phyloP scores from a whole-genome alignment of 768 basidiomycete species.

The Auricularia sp. region DNA sequence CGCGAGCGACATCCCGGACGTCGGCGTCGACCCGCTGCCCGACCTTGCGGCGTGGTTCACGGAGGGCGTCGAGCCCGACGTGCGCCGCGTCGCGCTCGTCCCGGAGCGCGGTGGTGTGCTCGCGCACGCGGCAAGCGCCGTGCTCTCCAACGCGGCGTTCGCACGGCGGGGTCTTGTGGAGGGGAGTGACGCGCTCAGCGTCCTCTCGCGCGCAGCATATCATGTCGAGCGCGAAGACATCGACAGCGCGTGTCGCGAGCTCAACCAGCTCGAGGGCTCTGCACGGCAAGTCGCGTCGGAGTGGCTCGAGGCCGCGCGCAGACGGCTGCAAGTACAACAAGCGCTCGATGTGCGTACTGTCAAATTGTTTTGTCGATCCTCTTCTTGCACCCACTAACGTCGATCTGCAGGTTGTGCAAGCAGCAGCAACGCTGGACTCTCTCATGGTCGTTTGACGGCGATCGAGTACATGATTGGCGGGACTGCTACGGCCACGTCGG shows the following conservation, averaged over 20 bases:
- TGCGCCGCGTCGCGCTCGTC: slow-evolving; percentile 83
- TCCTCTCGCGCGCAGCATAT: slow-evolving; percentile 80
- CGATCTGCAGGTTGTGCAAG: slow-evolving; percentile 54
- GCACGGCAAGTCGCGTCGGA: slow-evolving; percentile 58
- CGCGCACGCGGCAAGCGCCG: slow-evolving; percentile 73
- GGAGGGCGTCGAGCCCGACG: slow-evolving; percentile 69
- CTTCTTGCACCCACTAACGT: slow-evolving; percentile 7
- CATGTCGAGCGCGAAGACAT: slow-evolving; percentile 88
- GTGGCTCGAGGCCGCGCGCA: slow-evolving; percentile 85
- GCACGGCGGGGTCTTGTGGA: slow-evolving; percentile 64
- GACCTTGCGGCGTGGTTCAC: slow-evolving; percentile 89
- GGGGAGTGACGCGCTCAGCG: slow-evolving; percentile 78
- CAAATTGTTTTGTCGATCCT: not conserved
- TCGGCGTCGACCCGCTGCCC: slow-evolving; percentile 78
- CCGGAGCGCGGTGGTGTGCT: slow-evolving; percentile 86
- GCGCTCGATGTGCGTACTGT: slow-evolving; percentile 60
- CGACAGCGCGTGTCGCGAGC: slow-evolving; percentile 78
- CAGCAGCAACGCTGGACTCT: slow-evolving; percentile 76
- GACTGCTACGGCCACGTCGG: not conserved
- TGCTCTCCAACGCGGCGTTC: slow-evolving; percentile 69
- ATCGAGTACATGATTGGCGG: not conserved
- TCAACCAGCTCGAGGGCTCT: slow-evolving; percentile 82
- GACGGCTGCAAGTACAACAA: slow-evolving; percentile 83
- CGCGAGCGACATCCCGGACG: slow-evolving; percentile 59
- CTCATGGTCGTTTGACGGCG: slow-evolving; percentile 52